Base-by-base conservation (phyloP, 306 rosid species). In the Mucuna pruriens region DNA sequence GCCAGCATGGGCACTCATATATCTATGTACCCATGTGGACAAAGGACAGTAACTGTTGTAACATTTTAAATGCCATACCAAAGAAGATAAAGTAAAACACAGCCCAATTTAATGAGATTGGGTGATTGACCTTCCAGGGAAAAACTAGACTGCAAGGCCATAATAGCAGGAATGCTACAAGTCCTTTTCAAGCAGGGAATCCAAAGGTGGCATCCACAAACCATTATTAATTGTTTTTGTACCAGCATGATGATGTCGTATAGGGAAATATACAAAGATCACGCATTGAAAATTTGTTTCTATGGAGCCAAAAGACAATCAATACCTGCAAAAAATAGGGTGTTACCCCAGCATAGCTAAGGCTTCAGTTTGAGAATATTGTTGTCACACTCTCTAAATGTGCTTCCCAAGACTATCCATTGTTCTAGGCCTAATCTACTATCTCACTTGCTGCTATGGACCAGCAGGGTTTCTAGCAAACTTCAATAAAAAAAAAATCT, bases 131-230 rank as follows among this genome's bases (percentile, higher is more conserved):
- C 62, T 71, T 48, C 7, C 15, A 65, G 42, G 75, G 55, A 58
- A 80, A 83, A 76, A 34, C 74, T 45, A 44, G 49, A 40, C 66
- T 19, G 9, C 40, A 72, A 40, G 58, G 76, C 70, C 76, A 79
- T 68, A 60, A 86, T 42, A 65, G 46, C 77, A 57, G 34, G 84
- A 51, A 80, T 66, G 68, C 73, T 74, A 3, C 80, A 52, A 74
- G 90, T 87, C 90, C 74, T 70, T 84, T 87, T 87, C 90, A 81
- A 63, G n/a, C 9, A 82, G 78, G 88, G 90, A 84, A 87, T 84
- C 88, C 90, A 78, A 87, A 87, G 88, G 83, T 39, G 77, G 74
- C 38, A 78, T 52, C 67, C 51, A 75, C 83, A 63, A 45, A 64
- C 74, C 57, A 87, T 81, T 46, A 55, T 78, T 74, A 76, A 84